A percentile compares a stretch with the other conserved stretches of the same genome.
Evolutionary conservation across 257 asterid genomes (phyloP).

Genomic region (Eucommia ulmoides): DNA sequence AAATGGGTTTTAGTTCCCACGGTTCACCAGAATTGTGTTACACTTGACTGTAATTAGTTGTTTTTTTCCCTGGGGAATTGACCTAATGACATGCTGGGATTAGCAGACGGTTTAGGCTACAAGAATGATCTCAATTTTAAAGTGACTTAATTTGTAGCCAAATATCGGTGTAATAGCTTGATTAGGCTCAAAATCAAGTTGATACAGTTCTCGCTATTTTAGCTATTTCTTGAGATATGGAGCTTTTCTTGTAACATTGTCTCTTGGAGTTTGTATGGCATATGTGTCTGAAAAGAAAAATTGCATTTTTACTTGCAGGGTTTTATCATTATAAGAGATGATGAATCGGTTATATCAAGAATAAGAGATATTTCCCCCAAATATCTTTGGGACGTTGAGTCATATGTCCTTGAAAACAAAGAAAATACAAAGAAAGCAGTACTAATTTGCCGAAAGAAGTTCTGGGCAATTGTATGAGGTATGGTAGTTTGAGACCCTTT

Average conservation of each 20-base stretch:
- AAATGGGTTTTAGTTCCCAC: too few species aligned
- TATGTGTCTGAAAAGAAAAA: neutral
- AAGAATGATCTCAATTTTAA: neutral
- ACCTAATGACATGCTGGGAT: neutral
- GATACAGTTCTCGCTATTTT: neutral
- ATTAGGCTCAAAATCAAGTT: neutral
- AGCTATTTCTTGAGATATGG: neutral
- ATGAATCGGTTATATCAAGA: conserved; percentile 38
- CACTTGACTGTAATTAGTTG: too few species aligned
- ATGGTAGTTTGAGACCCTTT: too few species aligned
- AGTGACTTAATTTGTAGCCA: neutral
- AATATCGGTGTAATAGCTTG: neutral
- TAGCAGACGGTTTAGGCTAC: neutral
- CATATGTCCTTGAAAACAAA: conserved; percentile 56
- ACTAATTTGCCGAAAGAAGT: conserved; percentile 65
- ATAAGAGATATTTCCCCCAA: conserved; percentile 49
- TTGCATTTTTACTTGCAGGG: conserved; percentile 49
- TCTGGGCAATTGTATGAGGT: conserved; percentile 95
- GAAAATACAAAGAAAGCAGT: conserved; percentile 42
- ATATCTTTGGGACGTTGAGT: conserved; percentile 70
- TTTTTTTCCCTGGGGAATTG: neutral
- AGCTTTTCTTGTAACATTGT: neutral
- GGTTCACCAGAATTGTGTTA: too few species aligned
- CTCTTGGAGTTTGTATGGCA: neutral
- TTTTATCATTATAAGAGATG: conserved; percentile 60